Evolutionary conservation across 306 rosid species (phyloP).

Genomic region (Inga oerstediana): DNA sequence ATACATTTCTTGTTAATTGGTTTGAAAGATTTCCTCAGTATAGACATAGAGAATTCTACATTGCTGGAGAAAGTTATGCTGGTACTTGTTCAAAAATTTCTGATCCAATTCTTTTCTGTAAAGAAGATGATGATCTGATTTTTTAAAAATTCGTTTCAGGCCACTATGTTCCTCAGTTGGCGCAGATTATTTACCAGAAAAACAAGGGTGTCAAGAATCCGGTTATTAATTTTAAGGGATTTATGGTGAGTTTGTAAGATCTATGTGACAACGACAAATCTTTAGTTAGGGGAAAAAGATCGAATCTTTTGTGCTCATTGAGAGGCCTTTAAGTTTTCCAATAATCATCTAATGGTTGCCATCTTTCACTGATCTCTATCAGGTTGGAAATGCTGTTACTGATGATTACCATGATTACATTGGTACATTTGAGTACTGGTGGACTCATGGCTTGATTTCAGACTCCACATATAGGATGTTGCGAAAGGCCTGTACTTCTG

Average conservation of each 20-base stretch:
- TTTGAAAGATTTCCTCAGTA: constrained; percentile 96
- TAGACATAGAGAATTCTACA: constrained; percentile 85
- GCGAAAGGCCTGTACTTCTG: constrained; percentile 48
- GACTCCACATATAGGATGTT: constrained; percentile 61
- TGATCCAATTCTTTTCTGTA: constrained; percentile 11
- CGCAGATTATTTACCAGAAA: constrained; percentile 66
- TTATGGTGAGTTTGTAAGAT: constrained; percentile 67
- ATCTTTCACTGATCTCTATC: constrained; percentile 31
- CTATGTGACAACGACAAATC: background rate
- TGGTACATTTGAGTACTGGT: constrained; percentile 81
- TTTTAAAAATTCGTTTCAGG: constrained; percentile 51
- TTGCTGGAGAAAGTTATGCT: constrained; percentile 98
- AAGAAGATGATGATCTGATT: constrained; percentile 12
- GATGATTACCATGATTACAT: constrained; percentile 69
- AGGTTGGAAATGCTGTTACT: constrained; percentile 87
- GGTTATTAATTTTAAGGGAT: constrained; percentile 79
- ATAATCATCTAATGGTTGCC: constrained; percentile 24
- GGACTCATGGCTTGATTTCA: constrained; percentile 77
- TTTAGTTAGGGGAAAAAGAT: background rate
- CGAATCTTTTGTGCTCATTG: background rate
- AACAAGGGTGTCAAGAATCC: constrained; percentile 78
- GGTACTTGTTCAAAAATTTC: constrained; percentile 49
- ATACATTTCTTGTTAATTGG: constrained; percentile 82
- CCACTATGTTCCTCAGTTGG: constrained; percentile 92
- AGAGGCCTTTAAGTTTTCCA: background rate